Percentiles rank a stretch among this genome's conserved stretches.
phyloP scores from a whole-genome alignment of 805 yeast genomes.

The Ascoidea tarda region DNA sequence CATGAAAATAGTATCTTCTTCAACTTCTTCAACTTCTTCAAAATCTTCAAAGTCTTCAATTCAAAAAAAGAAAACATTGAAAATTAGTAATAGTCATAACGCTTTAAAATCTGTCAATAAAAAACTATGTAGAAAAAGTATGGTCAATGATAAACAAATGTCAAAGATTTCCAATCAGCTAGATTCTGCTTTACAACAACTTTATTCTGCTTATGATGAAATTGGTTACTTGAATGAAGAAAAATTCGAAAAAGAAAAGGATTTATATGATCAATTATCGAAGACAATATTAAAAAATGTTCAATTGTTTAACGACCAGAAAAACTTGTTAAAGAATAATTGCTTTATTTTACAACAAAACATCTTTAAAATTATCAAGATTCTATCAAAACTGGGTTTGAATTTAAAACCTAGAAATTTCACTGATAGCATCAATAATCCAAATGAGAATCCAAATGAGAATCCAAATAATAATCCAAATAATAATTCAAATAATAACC shows the following conservation, averaged over 20 bases:
- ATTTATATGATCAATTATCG: background rate
- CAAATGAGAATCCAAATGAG: too few species aligned
- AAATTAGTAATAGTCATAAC: too few species aligned
- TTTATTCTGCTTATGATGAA: background rate
- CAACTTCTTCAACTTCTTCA: too few species aligned
- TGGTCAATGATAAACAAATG: too few species aligned
- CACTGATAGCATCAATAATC: background rate
- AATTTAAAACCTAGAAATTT: conserved; percentile 1
- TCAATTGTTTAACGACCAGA: background rate
- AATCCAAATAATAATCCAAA: background rate
- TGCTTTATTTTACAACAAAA: conserved; percentile 6
- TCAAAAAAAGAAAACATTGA: too few species aligned
- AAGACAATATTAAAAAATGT: background rate
- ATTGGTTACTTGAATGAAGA: conserved; percentile 5
- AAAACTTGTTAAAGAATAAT: background rate
- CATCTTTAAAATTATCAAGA: conserved; percentile 8
- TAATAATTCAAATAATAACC: background rate
- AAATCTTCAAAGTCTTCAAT: too few species aligned
- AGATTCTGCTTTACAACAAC: too few species aligned
- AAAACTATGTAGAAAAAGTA: too few species aligned
- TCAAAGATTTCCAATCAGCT: too few species aligned
- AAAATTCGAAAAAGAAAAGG: background rate
- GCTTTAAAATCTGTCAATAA: too few species aligned
- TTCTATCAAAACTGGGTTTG: conserved; percentile 8
- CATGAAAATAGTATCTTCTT: too few species aligned